Evolutionary conservation across 2,329 filamentous ascomycete species (phyloP).

Genomic region (Botrytis elliptica): DNA sequence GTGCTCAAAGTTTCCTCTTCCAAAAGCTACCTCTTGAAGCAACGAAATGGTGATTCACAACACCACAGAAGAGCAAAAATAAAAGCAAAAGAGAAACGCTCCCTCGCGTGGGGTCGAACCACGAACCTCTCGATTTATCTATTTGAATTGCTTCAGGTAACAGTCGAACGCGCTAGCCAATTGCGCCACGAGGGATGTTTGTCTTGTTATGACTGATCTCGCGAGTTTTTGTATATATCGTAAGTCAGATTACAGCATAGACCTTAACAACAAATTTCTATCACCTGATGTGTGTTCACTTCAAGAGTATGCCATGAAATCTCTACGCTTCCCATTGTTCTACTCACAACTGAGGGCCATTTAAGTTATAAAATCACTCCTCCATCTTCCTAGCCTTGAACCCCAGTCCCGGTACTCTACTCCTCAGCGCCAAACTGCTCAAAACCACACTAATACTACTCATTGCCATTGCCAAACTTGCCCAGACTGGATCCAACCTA

Average conservation of each 20-base stretch:
- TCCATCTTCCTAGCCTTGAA: slow-evolving; percentile 32
- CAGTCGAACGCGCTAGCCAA: slow-evolving; percentile 23
- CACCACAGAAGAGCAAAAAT: neutral
- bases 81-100: neutral
- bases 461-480: slow-evolving; percentile 85
- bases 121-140: slow-evolving; percentile 15
- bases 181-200: slow-evolving; percentile 21
- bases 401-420: slow-evolving; percentile 40
- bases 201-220: accelerated
- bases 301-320: neutral
- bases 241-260: too few species aligned
- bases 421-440: slow-evolving; percentile 70
- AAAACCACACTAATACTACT: slow-evolving; percentile 86
- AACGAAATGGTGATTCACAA: neutral
- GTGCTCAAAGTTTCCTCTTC: too few species aligned
- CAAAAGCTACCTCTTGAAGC: neutral
- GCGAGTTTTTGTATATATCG: too few species aligned
- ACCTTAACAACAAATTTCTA: neutral
- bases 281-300: neutral
- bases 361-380: neutral
- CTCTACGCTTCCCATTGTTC: neutral
- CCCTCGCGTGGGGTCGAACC: slow-evolving; percentile 16
- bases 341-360: neutral
- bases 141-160: neutral
- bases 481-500: slow-evolving; percentile 77